A percentile compares a stretch with the other conserved stretches of the same genome.
These are phyloP conservation scores for Tuber calosporum DNA, from an alignment of 495 filamentous ascomycete genomes.

Conservation along the genomic window DNA sequence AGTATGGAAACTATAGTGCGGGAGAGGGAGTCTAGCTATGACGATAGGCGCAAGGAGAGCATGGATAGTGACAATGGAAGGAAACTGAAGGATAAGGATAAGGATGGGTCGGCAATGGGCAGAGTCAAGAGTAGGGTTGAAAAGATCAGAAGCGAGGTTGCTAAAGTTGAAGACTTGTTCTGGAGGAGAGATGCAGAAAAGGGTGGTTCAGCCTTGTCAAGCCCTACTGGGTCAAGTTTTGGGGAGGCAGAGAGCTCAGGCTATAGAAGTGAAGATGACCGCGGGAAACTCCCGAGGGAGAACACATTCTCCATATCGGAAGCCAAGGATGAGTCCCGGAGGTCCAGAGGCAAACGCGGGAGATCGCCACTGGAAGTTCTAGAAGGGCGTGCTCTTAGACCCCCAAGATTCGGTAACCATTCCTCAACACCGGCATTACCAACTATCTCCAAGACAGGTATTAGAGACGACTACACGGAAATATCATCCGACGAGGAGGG, in stretches of 20 bases:
- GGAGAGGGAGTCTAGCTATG: conserved; percentile 17
- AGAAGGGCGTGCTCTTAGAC: conserved; percentile 1
- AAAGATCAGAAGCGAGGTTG: conserved; percentile 38
- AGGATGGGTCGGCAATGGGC: conserved; percentile 20
- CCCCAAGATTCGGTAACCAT: conserved; percentile 12
- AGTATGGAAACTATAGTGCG: conserved; percentile 30
- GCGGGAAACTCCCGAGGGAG: conserved; percentile 14
- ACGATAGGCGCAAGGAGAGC: conserved; percentile 35
- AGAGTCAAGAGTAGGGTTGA: conserved; percentile 37
- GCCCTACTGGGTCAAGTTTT: conserved; percentile 35
- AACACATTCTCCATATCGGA: conserved; percentile 28
- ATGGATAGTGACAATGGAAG: conserved; percentile 26
- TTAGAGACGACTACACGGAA: conserved; percentile 18
- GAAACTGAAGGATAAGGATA: conserved; percentile 26
- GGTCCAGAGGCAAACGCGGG: conserved; percentile 10
- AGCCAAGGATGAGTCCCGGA: conserved; percentile 25
- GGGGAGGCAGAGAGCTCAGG: conserved; percentile 23
- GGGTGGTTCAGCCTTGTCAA: conserved; percentile 17
- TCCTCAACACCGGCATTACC: conserved; percentile 25
- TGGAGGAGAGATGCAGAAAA: conserved; percentile 21
- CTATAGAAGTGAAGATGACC: conserved; percentile 38
- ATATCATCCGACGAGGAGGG: conserved; percentile 28
- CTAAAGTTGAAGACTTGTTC: conserved; percentile 39
- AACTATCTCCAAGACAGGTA: conserved; percentile 18
- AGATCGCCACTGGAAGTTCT: conserved; percentile 26